Evolutionary conservation across 2,329 filamentous ascomycete genomes (phyloP).

Genomic region (Lasiodiplodia hormozganensis): DNA sequence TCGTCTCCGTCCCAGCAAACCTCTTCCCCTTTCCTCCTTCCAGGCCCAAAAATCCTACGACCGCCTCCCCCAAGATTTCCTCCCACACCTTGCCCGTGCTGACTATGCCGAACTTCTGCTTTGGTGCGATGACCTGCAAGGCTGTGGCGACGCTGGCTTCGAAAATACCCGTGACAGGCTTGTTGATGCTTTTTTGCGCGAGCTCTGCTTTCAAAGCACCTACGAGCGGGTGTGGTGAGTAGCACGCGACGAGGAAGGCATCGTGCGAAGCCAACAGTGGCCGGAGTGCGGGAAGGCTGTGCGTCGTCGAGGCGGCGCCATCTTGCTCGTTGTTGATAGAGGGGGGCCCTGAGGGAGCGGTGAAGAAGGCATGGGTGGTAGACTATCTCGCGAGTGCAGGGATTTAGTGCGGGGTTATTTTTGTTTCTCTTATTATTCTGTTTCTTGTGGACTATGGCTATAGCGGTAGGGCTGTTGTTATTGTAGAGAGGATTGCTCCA

Average conservation of each 20-base stretch:
- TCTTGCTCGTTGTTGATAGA: conserved; percentile 82
- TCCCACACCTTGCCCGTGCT: conserved; percentile 89
- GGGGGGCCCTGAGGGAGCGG: conserved; percentile 68
- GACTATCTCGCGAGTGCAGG: conserved; percentile 42
- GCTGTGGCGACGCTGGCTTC: conserved; percentile 77
- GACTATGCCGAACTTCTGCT: conserved; percentile 79
- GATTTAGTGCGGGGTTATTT: conserved; percentile 44
- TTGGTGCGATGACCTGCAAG: conserved; percentile 60
- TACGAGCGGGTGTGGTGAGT: conserved; percentile 83
- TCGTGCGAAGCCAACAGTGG: conserved; percentile 62
- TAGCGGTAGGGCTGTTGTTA: background rate
- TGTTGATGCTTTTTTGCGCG: conserved; percentile 40
- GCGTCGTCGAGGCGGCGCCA: conserved; percentile 66
- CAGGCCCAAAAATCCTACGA: conserved; percentile 67
- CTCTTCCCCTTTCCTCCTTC: conserved; percentile 37
- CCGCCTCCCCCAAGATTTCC: conserved; percentile 70
- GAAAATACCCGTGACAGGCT: conserved; percentile 81
- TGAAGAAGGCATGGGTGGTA: conserved; percentile 67
- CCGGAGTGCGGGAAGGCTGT: conserved; percentile 65
- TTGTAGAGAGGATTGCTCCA: background rate
- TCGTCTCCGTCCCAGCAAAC: conserved; percentile 84
- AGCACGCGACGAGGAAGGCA: conserved; percentile 87
- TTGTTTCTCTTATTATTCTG: background rate
- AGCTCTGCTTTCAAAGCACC: conserved; percentile 60
- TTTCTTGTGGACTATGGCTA: background rate